Evolutionary conservation across 495 filamentous ascomycete species (phyloP), one percentile per base, ranked within the genome.

Genomic region (Pseudevernia furfuracea): DNA sequence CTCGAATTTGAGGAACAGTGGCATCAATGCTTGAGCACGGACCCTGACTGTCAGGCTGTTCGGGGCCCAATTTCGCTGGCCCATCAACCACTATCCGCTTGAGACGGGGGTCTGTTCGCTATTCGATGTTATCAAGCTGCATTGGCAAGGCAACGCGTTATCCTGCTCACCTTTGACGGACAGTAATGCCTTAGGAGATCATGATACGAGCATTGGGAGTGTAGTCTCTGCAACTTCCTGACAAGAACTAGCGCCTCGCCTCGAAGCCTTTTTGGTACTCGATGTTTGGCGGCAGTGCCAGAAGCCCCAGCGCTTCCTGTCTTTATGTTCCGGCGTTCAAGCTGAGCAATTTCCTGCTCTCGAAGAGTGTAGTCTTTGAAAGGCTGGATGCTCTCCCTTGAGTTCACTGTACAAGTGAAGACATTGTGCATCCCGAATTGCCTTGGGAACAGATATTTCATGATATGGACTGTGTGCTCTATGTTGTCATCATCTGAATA

Each of bases 371-470:
- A 93, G 71, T 94, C 89, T 67, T 90, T 92, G 68, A 92, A 85
- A 38, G 81, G 79, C 58, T 90, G 86, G 1, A 80, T 76, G 0
- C 85, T 91, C 65, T 91, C 83, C 37, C 74, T 82, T 21, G 70
- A 71, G 69, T 93, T 81, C 19, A 87, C 77, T 15, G 76, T 72
- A 1, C 84, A 85, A 0, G 88, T 89, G 69, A 97, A 97, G n/a
- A 88, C 90, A 75, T 96, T 98, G 68, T 93, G 89, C 17, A 98
- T 77, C 5, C 85, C 84, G 71, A 96, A 97, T 72, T 97, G 91
- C 25, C 88, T 81, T 38, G 94, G 94, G 67, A 98, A 98, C 2
- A 98, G 85, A 73, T 98, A 93, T 76, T 90, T 91, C 84, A 96
- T 83, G 34, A 97, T 75, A 64, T 88, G 90, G 10, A 87, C 70